Percentiles rank a stretch among this genome's conserved stretches.
Evolutionary conservation across 2,329 filamentous ascomycete genomes (phyloP).

Genomic region (Pseudogymnoascus sp.): DNA sequence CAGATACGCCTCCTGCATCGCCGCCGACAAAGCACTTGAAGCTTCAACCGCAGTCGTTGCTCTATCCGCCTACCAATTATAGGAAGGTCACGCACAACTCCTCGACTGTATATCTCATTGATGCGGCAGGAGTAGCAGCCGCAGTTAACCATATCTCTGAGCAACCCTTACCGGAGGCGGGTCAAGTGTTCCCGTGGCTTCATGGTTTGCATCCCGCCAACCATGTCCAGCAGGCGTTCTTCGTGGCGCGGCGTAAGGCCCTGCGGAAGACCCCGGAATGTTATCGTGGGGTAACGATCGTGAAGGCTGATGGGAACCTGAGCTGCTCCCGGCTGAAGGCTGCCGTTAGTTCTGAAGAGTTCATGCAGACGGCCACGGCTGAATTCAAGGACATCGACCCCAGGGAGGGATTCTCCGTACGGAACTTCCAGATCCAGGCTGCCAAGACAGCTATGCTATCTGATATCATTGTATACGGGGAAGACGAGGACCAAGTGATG

Average conservation of each 20-base stretch:
- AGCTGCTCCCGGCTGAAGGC: slow-evolving; percentile 72
- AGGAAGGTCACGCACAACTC: slow-evolving; percentile 38
- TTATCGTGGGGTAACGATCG: slow-evolving; percentile 71
- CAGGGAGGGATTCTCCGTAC: slow-evolving; percentile 82
- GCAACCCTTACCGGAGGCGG: slow-evolving; percentile 75
- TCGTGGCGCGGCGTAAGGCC: slow-evolving; percentile 67
- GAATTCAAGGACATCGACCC: slow-evolving; percentile 81
- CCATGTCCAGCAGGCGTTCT: slow-evolving; percentile 82
- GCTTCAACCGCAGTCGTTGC: slow-evolving; percentile 57
- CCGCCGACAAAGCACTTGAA: slow-evolving; percentile 50
- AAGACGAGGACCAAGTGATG: slow-evolving; percentile 53
- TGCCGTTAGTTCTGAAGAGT: slow-evolving; percentile 73
- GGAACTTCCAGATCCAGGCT: slow-evolving; percentile 94
- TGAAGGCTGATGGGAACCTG: slow-evolving; percentile 83
- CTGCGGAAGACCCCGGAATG: slow-evolving; percentile 65
- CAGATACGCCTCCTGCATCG: slow-evolving; percentile 58
- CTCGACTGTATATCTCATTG: slow-evolving; percentile 64
- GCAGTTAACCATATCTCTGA: slow-evolving; percentile 70
- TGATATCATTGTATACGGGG: slow-evolving; percentile 87
- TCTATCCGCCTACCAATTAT: slow-evolving; percentile 66
- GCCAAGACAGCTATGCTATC: slow-evolving; percentile 82
- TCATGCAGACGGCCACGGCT: slow-evolving; percentile 52
- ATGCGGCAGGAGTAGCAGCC: slow-evolving; percentile 57
- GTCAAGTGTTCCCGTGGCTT: slow-evolving; percentile 91
- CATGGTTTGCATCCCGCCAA: slow-evolving; percentile 89